Base-by-base conservation (phyloP, 371 early-diverging fungal species). In the Fennellomyces sp. region DNA sequence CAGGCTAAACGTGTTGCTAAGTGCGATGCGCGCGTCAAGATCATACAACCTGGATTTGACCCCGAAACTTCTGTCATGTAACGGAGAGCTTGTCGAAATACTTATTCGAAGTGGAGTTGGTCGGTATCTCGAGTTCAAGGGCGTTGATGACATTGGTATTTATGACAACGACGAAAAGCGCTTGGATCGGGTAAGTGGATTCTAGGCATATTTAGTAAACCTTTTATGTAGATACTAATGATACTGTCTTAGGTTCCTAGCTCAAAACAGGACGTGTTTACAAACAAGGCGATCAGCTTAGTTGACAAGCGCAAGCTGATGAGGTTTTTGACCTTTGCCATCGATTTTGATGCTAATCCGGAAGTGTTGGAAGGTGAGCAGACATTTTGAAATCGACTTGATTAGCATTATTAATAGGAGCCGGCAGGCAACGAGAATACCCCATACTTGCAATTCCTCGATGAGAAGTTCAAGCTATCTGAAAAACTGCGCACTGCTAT, bases 181-280 rank as follows among this genome's bases (percentile, higher is more conserved):
- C 10, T 57, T 80, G 17, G 73, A 80, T 48, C 74, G 76, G 61
- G 80, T 47, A 36, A 28, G 35, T 3, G 48, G 26, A 3, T 7
- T 12, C 17, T 25, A 54, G n/a, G 17, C n/a, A n/a, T n/a, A n/a
- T n/a, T n/a, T n/a, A n/a, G n/a, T n/a, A n/a, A n/a, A n/a, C 5
- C 5, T 17, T 5, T 8, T 21, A 8, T 21, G 23, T 5, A 42
- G 5, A 17, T 42, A 17, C 17, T 21, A 42, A 28, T 7, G 30
- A 17, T 26, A 23, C 21, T 52, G 12, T 12, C 2, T 11, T 52
- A 86, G 87, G 93, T 96, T 12, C 97, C 97, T 0, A 84, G 90
- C n/a, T 90, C 93, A 47, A 97, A 95, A 67, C 95, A 95, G 69
- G 97, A 95, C 66, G 87, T 97, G 11, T 97, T 97, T 77, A 82